Percentiles rank a stretch among this genome's conserved stretches.
Conservation (phyloP, 306 rosid species). For the Fragaria iinumae region DNA sequence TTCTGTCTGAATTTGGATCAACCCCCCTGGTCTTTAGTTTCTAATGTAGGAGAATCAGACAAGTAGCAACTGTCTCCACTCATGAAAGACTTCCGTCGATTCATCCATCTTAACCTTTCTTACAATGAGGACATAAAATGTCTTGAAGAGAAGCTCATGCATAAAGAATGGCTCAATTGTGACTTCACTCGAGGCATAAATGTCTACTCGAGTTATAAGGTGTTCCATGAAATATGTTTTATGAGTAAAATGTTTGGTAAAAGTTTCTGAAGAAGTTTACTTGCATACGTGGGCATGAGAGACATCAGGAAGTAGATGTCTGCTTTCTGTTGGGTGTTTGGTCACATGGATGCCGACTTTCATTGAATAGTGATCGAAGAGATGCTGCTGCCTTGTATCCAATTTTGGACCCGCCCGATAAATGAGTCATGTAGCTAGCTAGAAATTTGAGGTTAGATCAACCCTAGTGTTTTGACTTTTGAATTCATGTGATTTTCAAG, state of each 20-base stretch:
- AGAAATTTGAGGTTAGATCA: background rate
- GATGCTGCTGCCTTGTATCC: background rate
- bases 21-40: background rate
- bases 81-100: background rate
- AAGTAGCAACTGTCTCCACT: background rate
- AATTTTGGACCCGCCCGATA: slow-evolving; percentile 12
- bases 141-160: background rate
- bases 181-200: background rate
- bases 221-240: background rate
- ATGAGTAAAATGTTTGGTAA: background rate
- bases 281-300: slow-evolving; percentile 10
- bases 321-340: slow-evolving; percentile 21
- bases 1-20: background rate
- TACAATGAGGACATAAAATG: background rate
- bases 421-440: background rate
- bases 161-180: background rate
- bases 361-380: slow-evolving; percentile 21
- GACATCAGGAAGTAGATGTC: slow-evolving; percentile 16
- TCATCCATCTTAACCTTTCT: background rate
- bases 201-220: background rate
- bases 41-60: background rate
- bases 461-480: background rate
- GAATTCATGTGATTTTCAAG: background rate
- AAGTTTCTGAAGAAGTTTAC: background rate
- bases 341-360: slow-evolving; percentile 36